Evolutionary conservation across 2,329 filamentous ascomycete species (phyloP).

Genomic region (Botrytis aclada): DNA sequence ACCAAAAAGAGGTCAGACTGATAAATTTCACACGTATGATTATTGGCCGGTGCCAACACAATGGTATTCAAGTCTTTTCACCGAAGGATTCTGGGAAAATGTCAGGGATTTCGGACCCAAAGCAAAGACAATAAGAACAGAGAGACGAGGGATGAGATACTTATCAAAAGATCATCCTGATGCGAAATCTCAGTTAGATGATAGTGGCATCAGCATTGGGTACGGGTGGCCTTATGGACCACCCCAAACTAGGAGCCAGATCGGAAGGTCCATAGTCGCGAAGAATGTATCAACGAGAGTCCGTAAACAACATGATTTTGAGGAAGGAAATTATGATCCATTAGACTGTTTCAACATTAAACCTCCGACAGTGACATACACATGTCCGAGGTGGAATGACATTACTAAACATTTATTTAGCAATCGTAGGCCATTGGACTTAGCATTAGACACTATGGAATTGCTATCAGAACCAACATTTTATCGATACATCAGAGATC

Average conservation of each 20-base stretch:
- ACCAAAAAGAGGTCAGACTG: neutral
- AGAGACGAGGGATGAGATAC: neutral
- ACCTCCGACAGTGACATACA: neutral
- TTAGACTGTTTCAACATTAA: neutral
- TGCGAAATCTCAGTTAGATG: neutral
- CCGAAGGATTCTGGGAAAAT: neutral
- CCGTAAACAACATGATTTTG: neutral
- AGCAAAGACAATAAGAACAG: neutral
- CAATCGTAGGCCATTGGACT: neutral
- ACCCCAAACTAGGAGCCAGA: neutral
- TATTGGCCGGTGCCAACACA: conserved; percentile 2
- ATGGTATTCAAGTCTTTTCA: neutral
- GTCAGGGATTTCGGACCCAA: neutral
- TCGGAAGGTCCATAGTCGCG: neutral
- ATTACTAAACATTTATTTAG: neutral
- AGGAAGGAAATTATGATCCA: neutral
- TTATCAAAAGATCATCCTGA: neutral
- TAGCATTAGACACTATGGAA: conserved; percentile 5
- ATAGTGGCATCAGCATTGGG: neutral
- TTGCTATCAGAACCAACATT: neutral
- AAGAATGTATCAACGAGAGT: neutral
- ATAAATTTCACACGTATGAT: conserved; percentile 1
- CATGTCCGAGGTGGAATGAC: neutral
- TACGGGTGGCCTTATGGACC: neutral
- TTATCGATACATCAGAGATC: neutral